These are phyloP conservation scores for Escovopsis weberi DNA, from an alignment of 2,329 filamentous ascomycete species.

Conservation along the genomic window DNA sequence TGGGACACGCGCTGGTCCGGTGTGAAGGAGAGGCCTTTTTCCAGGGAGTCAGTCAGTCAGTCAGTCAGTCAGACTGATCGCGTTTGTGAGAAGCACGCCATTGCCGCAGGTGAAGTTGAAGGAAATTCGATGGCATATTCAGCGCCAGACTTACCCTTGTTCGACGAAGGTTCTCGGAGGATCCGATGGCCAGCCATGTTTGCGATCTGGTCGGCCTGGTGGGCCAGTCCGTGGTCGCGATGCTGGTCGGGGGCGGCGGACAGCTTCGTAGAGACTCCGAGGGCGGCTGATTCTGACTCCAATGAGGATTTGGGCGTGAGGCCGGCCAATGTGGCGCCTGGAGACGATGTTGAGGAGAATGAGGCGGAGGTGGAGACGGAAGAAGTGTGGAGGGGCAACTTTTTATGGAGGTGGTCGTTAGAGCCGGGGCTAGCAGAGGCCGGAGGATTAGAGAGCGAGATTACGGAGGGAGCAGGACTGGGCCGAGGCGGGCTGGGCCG, in stretches of 20 bases:
- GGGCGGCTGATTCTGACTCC: slow-evolving; percentile 40
- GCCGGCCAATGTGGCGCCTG: slow-evolving; percentile 34
- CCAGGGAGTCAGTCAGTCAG: neutral
- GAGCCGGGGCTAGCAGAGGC: slow-evolving; percentile 31
- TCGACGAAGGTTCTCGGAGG: slow-evolving; percentile 47
- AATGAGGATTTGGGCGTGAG: slow-evolving; percentile 42
- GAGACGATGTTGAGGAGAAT: slow-evolving; percentile 29
- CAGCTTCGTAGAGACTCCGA: slow-evolving; percentile 47
- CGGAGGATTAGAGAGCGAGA: slow-evolving; percentile 23
- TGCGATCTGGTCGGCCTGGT: slow-evolving; percentile 37
- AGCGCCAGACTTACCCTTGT: slow-evolving; percentile 36
- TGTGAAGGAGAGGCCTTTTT: slow-evolving; percentile 45
- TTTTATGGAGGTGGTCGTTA: no score
- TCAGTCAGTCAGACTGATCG: neutral
- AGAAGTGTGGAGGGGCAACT: slow-evolving; percentile 14
- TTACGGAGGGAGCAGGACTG: slow-evolving; percentile 18
- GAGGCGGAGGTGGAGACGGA: slow-evolving; percentile 38
- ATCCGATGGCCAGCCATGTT: slow-evolving; percentile 46
- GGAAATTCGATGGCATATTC: neutral
- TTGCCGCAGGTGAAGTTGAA: neutral
- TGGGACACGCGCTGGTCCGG: slow-evolving; percentile 48
- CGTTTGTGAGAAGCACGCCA: no score
- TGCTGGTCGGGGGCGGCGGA: slow-evolving; percentile 41
- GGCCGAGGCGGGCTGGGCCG: neutral
- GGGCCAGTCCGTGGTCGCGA: slow-evolving; percentile 43